phyloP scores from a whole-genome alignment of 371 early-diverging fungal genomes.

The Haplosporangium sp. region DNA sequence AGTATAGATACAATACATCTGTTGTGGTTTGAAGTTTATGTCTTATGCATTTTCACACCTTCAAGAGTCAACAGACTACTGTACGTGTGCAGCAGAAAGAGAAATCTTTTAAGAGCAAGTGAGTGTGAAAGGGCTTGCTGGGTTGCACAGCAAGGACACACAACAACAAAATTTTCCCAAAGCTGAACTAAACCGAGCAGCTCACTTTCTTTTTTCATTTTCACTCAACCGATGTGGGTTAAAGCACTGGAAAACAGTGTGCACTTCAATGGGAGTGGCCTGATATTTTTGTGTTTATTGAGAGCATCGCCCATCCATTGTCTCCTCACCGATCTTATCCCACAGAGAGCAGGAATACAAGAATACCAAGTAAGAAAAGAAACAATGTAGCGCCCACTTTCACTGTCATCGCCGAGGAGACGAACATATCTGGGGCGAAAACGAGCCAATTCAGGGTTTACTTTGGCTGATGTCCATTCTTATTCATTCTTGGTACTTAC shows the following conservation, averaged over 20 bases:
- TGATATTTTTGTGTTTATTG: conserved; percentile 9
- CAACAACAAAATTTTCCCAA: no score
- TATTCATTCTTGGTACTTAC: no score
- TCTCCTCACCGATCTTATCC: neutral
- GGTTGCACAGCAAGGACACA: conserved; percentile 43
- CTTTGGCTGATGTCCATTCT: no score
- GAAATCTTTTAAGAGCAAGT: neutral
- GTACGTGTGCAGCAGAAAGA: conserved; percentile 1
- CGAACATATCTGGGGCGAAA: no score
- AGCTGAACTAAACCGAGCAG: no score
- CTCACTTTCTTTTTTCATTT: conserved; percentile 3
- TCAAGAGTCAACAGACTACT: neutral
- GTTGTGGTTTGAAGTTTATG: neutral
- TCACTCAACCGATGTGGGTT: neutral
- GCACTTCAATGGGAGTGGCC: conserved; percentile 9
- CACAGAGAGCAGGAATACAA: neutral
- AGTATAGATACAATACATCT: neutral
- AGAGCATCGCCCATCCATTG: neutral
- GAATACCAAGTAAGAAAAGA: neutral
- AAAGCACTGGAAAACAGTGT: neutral
- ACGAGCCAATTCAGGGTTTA: no score
- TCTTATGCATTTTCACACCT: neutral
- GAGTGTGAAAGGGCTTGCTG: conserved; percentile 13
- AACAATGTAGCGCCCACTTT: conserved; percentile 1
- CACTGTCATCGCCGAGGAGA: neutral